Base-by-base conservation (phyloP, 1,284 basidiomycete species). In the Naganishia cerealis region DNA sequence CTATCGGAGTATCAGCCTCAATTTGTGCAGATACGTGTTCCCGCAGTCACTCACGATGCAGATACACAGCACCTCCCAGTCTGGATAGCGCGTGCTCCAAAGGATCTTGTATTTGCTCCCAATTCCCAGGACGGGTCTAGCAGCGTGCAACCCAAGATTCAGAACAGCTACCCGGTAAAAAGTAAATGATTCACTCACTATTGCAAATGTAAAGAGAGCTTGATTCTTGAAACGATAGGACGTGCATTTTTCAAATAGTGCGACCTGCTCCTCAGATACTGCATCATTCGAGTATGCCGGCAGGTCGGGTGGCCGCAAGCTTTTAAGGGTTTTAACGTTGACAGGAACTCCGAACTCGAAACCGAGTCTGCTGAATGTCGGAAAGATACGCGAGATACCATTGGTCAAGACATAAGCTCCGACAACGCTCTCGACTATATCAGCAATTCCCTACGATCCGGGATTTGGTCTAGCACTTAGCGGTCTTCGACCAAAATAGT, bases 341-440 rank as follows among this genome's bases (percentile, higher is more conserved):
- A 63, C 33, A 18, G 61, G 61, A 8, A 43, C 36, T n/a, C 42
- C 13, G 18, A 63, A 53, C 12, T 63, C 13, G 18, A 54, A 53
- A 52, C 61, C 50, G 38, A 63, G 61, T 18, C 54, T 63, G 50
- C 12, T 13, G 16, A 63, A 54, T 18, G n/a, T 5, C 16, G 26
- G 26, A 52, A 63, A 63, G 24, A 63, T 33, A 18, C 29, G 12
- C 7, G 24, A n/a, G 12, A 63, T 54, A 16, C 61, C 52, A 13
- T 63, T 52, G 39, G 50, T 24, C 2, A 63, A 15, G 42, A 52
- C 50, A 24, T 40, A 63, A 29, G 61, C 61, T 13, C 61, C 61
- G 13, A 63, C 43, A 24, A 63, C 61, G 61, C 61, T 63, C 53
- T 63, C 61, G 8, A 42, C 9, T 13, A 63, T 52, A 40, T 63